Evolutionary conservation across 495 filamentous ascomycete species (phyloP).

Genomic region (Daldinia loculata): DNA sequence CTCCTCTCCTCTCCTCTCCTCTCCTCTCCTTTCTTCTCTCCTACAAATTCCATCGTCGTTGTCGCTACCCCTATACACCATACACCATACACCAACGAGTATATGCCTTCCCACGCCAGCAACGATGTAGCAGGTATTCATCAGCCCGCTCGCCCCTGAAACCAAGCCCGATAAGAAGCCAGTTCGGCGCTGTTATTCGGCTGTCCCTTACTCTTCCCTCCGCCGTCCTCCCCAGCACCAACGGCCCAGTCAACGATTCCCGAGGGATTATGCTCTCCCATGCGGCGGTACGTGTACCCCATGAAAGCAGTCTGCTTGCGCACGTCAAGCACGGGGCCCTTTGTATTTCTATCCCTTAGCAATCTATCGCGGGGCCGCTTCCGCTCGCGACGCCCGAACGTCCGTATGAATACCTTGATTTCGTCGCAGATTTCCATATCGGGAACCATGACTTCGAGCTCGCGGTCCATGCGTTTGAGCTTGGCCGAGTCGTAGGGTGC

Average conservation of each 20-base stretch:
- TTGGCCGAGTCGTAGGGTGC: constrained; percentile 54
- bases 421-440: constrained; percentile 45
- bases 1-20: background rate
- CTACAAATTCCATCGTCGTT: background rate
- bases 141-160: constrained; percentile 27
- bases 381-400: constrained; percentile 62
- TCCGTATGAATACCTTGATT: constrained; percentile 51
- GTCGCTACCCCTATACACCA: background rate
- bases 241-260: background rate
- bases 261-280: constrained; percentile 32
- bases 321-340: constrained; percentile 73
- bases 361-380: constrained; percentile 82
- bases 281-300: constrained; percentile 83
- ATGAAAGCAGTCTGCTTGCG: constrained; percentile 83
- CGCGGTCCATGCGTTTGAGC: constrained; percentile 55
- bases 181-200: constrained; percentile 18
- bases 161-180: constrained; percentile 36
- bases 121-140: background rate
- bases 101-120: background rate
- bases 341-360: constrained; percentile 72
- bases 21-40: background rate
- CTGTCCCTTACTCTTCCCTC: constrained; percentile 19
- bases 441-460: constrained; percentile 50
- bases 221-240: constrained; percentile 5
- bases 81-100: background rate